Percentiles rank a stretch among this genome's conserved stretches.
Evolutionary conservation across 225 moss, liverwort and hornwort genomes (phyloP).

Genomic region (Sphagnum tenellum): DNA sequence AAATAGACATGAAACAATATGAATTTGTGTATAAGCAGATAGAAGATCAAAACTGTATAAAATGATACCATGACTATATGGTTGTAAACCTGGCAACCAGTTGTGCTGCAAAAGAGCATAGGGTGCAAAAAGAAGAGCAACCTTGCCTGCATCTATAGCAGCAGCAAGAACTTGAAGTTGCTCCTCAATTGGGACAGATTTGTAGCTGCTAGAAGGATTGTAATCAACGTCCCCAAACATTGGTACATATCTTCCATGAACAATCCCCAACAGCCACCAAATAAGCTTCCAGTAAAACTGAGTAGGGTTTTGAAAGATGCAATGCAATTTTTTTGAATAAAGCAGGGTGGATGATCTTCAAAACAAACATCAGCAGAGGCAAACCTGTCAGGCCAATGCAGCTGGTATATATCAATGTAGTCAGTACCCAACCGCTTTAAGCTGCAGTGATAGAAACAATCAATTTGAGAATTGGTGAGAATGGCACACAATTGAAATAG

Average conservation of each 20-base stretch:
- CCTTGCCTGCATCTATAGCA: slow-evolving; percentile 72
- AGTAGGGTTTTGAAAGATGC: slow-evolving; percentile 1
- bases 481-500: too few relatives aligned
- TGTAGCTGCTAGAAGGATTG: slow-evolving; percentile 46
- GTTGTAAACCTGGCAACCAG: too few relatives aligned
- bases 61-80: too few relatives aligned
- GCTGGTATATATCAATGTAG: slow-evolving; percentile 86
- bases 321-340: background rate
- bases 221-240: slow-evolving; percentile 83
- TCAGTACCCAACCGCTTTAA: slow-evolving; percentile 69
- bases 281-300: too few relatives aligned
- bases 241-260: slow-evolving; percentile 57
- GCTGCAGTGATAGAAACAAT: slow-evolving; percentile 17
- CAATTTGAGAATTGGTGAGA: too few relatives aligned
- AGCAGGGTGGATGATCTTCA: too few relatives aligned
- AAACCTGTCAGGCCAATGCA: slow-evolving; percentile 91
- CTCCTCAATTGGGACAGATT: slow-evolving; percentile 58
- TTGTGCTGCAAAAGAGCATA: background rate
- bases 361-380: background rate
- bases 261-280: too few relatives aligned
- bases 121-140: slow-evolving; percentile 7
- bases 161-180: slow-evolving; percentile 61
- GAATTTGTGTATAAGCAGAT: too few relatives aligned
- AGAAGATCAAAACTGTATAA: too few relatives aligned
- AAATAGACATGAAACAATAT: too few relatives aligned